Evolutionary conservation across 495 filamentous ascomycete genomes (phyloP).

Genomic region (Xylaria curta): DNA sequence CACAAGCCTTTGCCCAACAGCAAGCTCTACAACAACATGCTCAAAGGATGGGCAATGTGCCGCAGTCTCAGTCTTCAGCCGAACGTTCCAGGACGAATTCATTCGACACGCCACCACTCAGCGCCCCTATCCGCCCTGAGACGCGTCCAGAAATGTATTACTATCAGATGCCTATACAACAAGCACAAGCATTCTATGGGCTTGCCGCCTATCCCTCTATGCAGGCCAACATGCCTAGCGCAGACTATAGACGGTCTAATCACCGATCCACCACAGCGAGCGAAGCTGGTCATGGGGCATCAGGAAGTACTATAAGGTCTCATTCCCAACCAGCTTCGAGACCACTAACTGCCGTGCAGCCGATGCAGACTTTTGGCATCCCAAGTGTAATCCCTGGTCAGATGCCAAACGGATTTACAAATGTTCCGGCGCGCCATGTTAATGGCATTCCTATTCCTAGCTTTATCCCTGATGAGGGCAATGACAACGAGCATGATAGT

Average conservation of each 20-base stretch:
- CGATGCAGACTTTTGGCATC: conserved; percentile 32
- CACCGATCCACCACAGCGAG: conserved; percentile 51
- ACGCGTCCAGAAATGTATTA: conserved; percentile 47
- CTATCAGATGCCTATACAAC: conserved; percentile 42
- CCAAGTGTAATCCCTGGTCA: conserved; percentile 33
- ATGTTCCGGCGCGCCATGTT: conserved; percentile 46
- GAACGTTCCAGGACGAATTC: conserved; percentile 62
- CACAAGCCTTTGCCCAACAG: conserved; percentile 52
- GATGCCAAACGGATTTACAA: conserved; percentile 38
- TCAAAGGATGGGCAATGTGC: conserved; percentile 50
- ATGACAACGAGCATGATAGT: conserved; percentile 43
- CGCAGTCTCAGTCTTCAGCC: conserved; percentile 45
- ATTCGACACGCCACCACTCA: conserved; percentile 58
- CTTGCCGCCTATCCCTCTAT: conserved; percentile 56
- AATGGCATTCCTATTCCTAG: conserved; percentile 53
- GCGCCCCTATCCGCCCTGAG: conserved; percentile 58
- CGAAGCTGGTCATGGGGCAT: conserved; percentile 46
- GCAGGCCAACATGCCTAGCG: conserved; percentile 46
- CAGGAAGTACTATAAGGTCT: conserved; percentile 57
- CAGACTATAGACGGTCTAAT: conserved; percentile 57
- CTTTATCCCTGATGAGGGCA: conserved; percentile 55
- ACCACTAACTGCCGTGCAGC: conserved; percentile 33
- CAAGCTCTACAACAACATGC: conserved; percentile 54
- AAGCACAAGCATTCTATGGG: conserved; percentile 40
- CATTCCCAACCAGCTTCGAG: conserved; percentile 64